Evolutionary conservation across 345 rosid genomes (phyloP), one percentile per base, ranked within the genome.

Genomic region (Euclidium syriacum): DNA sequence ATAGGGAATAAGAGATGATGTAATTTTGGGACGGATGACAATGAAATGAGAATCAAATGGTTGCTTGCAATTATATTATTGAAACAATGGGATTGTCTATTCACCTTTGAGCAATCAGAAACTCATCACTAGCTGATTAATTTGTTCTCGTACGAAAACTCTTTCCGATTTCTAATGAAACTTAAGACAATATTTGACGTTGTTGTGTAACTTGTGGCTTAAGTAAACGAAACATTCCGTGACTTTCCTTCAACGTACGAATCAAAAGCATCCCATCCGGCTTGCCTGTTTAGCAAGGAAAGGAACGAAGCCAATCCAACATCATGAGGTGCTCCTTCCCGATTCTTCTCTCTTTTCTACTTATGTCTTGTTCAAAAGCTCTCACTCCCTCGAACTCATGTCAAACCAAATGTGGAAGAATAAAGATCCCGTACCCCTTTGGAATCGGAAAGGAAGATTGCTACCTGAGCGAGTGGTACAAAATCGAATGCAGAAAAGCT

Each of bases 351-450:
- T 39, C 20, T 16, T 4, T 39, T 39, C 19, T 16, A 15, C 20
- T 39, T 6, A 15, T 39, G 3, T 2, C 7, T 36, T 14, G 41
- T 36, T 36, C 20, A 15, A 0, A 39, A 16, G 10, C 7, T 39
- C 10, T 39, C 43, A n/a, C 12, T 38, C 4, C 29, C 16, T 1
- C 46, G 6, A 35, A 5, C 2, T 42, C 27, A n/a, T n/a, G 25
- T 1, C 1, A 35, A 47, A 0, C n/a, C n/a, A n/a, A n/a, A 1
- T 80, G 84, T 23, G 84, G 84, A 20, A 32, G 50, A 7, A 20
- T 77, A 2, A 65, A 29, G 63, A 64, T 81, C 41, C 80, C 74
- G 0, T 81, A 27, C 52, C 85, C 82, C 8, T 76, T 81, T 35
- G 80, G 85, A 14, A 41, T 44, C 0, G 3, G 27, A 0, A 9